Percentiles rank a stretch among this genome's conserved stretches.
Evolutionary conservation across 805 yeast genomes (phyloP).

Genomic region (Lipomyces mesembrius): DNA sequence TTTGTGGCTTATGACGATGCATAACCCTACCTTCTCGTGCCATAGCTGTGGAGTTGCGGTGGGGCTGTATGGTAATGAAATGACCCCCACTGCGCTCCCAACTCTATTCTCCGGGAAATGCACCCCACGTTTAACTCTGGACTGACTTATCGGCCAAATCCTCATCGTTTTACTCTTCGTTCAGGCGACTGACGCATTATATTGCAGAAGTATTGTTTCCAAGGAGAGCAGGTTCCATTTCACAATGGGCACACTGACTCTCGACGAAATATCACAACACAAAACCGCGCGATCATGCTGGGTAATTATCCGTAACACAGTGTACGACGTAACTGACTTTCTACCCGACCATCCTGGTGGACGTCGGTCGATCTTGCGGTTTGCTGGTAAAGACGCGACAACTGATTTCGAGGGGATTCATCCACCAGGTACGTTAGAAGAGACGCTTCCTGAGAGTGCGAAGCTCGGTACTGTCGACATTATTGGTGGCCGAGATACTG

Average conservation of each 20-base stretch:
- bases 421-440: conserved; percentile 40
- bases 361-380: conserved; percentile 49
- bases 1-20: too few relatives aligned
- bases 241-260: conserved; percentile 18
- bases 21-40: too few relatives aligned
- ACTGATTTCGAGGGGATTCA: conserved; percentile 44
- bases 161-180: too few relatives aligned
- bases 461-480: conserved; percentile 25
- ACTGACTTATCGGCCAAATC: too few relatives aligned
- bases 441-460: conserved; percentile 30
- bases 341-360: conserved; percentile 56
- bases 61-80: too few relatives aligned
- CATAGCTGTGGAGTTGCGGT: too few relatives aligned
- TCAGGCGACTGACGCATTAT: too few relatives aligned
- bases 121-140: neutral
- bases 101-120: neutral
- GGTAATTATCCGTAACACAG: conserved; percentile 47
- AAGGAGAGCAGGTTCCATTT: neutral
- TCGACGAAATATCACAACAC: conserved; percentile 39
- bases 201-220: neutral
- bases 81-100: neutral
- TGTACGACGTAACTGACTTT: conserved; percentile 47
- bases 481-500: neutral
- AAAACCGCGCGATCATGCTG: conserved; percentile 42
- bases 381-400: conserved; percentile 60